Conservation (phyloP, 257 asterid species). For the Solanum arcanum region DNA sequence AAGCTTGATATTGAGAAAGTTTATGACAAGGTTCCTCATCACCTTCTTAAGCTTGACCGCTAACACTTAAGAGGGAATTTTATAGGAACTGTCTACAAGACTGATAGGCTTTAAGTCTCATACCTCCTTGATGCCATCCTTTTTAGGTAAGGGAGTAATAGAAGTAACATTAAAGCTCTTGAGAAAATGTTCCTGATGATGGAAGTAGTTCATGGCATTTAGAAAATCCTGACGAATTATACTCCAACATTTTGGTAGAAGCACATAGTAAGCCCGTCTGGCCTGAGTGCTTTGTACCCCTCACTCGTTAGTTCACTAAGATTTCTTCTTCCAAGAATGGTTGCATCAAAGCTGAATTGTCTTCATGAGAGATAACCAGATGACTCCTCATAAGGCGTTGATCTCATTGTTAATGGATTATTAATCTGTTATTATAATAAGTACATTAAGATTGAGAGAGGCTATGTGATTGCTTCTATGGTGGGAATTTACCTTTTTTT, state of each 20-base stretch:
- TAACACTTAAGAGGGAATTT: neutral
- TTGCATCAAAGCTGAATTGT: neutral
- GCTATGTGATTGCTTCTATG: neutral
- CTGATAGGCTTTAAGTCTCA: neutral
- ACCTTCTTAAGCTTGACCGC: neutral
- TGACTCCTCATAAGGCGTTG: neutral
- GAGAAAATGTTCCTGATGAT: neutral
- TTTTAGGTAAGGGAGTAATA: neutral
- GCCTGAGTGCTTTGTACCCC: neutral
- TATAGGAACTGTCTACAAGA: neutral
- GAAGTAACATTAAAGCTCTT: neutral
- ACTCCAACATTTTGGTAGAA: neutral
- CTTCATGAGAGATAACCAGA: neutral
- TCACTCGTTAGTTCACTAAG: neutral
- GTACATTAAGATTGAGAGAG: neutral
- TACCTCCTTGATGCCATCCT: neutral
- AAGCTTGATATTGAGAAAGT: neutral
- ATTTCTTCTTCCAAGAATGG: neutral
- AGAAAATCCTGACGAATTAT: neutral
- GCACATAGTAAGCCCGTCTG: neutral
- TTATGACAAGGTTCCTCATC: neutral
- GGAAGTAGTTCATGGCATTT: neutral
- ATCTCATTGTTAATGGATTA: neutral
- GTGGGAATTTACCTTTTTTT: neutral
- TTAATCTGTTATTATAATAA: neutral